Conservation (phyloP, 345 rosid species). For the Brassica cretica region DNA sequence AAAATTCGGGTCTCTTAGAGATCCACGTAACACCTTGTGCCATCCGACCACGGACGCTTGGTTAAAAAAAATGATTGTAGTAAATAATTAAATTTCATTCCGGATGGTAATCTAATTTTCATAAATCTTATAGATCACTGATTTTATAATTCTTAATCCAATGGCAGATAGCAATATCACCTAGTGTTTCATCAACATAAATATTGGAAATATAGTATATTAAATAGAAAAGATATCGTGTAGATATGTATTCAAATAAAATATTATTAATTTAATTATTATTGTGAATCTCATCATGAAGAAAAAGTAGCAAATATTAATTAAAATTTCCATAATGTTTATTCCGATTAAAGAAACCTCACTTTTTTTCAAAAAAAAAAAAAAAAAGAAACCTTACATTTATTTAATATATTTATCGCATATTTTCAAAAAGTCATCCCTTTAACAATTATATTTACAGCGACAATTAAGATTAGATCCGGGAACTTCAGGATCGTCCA, state of each 20-base stretch:
- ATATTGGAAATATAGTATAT: neutral
- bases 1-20: no score
- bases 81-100: neutral
- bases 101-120: neutral
- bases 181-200: neutral
- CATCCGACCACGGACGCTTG: no score
- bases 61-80: neutral
- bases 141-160: neutral
- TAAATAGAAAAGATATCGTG: neutral
- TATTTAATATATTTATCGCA: neutral
- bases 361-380: neutral
- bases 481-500: slow-evolving; percentile 29
- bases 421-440: neutral
- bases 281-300: neutral
- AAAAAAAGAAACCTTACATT: neutral
- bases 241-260: neutral
- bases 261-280: neutral
- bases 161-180: neutral
- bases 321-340: no score
- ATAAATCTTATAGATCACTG: neutral
- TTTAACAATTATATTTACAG: slow-evolving; percentile 28
- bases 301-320: neutral
- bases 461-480: slow-evolving; percentile 22
- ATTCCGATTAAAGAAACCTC: neutral
- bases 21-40: no score